These are phyloP conservation scores for Dendrocalamus latiflorus DNA, from an alignment of 202 grass and related monocot species.

Conservation along the genomic window DNA sequence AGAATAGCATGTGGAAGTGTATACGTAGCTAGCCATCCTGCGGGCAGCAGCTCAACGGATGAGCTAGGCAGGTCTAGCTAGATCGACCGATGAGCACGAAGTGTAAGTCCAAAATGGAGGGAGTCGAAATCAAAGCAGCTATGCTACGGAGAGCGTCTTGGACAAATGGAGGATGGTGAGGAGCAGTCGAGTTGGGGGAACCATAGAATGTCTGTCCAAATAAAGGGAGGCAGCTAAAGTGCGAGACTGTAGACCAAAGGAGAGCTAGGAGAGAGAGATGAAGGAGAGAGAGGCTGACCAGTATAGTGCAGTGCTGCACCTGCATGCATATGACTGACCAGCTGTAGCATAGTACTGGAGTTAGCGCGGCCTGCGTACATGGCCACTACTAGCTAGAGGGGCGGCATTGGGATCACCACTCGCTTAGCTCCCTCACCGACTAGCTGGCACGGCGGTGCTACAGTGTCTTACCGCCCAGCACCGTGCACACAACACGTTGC, in stretches of 20 bases:
- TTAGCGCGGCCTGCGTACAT: conserved; percentile 5
- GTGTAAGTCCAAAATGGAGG: neutral
- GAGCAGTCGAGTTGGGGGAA: conserved; percentile 42
- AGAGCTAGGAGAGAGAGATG: too few relatives aligned
- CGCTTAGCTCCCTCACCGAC: neutral
- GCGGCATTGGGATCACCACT: conserved; percentile 32
- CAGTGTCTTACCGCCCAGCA: neutral
- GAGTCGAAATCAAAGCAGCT: neutral
- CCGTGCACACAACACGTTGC: neutral
- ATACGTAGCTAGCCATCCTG: neutral
- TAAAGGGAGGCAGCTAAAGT: conserved; percentile 59
- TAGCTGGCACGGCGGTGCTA: neutral
- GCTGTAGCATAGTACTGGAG: conserved; percentile 24
- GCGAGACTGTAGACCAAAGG: conserved; percentile 23
- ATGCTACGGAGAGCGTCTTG: neutral
- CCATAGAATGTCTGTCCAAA: conserved; percentile 61
- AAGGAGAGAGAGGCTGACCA: too few relatives aligned
- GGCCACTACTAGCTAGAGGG: neutral
- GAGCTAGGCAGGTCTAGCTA: neutral
- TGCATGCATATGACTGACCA: conserved; percentile 26
- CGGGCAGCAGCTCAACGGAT: neutral
- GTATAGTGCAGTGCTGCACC: neutral
- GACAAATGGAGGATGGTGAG: conserved; percentile 9
- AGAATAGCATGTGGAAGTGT: too few relatives aligned
- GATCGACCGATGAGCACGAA: neutral